Evolutionary conservation across 345 rosid genomes (phyloP), one percentile per base, ranked within the genome.

Genomic region (Eucalyptus paniculata): DNA sequence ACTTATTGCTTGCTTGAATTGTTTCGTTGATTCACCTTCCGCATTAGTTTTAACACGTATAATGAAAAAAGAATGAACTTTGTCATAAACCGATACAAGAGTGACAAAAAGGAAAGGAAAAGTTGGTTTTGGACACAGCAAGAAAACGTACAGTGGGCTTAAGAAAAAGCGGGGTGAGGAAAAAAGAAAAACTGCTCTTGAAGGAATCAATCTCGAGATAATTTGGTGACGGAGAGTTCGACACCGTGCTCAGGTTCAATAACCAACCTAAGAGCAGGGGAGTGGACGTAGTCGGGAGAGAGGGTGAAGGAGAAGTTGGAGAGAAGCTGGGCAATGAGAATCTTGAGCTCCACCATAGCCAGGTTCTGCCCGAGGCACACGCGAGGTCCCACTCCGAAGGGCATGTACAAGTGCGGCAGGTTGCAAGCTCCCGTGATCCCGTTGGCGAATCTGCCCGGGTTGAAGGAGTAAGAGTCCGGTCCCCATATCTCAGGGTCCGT

Each of bases 401-500:
- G 94, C 93, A 93, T 94, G 90, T 91, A 93, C 40, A 80, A 1
- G 30, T 91, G 93, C 4, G 94, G 95, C 24, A 67, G 88, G 88
- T 91, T 93, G 77, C 93, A 91, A 4, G 95, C 91, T 11, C 93
- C 91, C 3, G 89, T 37, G n/a, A 92, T 86, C 44, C 95, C 95
- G 42, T 93, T 89, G 8, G 85, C 89, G 87, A 93, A 93, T 65
- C 96, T 89, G 2, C 88, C 90, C 0, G 96, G 95, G 16, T 91
- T 90, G 91, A 93, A 95, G 5, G 12, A 62, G 60, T 89, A 86
- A 1, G 95, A 89, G 44, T 94, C 95, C 2, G 90, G 34, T 37
- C 96, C 95, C 96, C 96, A 94, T 49, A 90, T 90, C 88, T 92
- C 92, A 3, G 95, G 94, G 81, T 95, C 94, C 21, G 91, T 90